These are phyloP conservation scores for Citrus cavaleriei DNA, from an alignment of 345 rosid genomes.

Conservation along the genomic window DNA sequence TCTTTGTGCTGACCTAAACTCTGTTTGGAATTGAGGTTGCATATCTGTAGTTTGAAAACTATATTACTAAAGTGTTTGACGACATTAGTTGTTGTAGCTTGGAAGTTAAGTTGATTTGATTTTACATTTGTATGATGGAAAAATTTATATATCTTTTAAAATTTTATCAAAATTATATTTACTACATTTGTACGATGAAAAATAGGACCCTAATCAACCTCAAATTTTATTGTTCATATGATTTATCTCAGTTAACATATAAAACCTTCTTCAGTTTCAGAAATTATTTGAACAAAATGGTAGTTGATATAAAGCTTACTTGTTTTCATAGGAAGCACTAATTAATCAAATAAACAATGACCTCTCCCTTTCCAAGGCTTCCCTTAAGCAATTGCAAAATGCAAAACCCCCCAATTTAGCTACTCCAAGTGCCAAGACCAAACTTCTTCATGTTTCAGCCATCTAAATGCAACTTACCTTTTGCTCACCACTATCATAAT, in stretches of 20 bases:
- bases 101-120: too few species aligned
- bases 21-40: too few species aligned
- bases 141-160: too few species aligned
- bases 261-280: not conserved
- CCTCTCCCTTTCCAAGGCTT: not conserved
- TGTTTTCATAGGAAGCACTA: not conserved
- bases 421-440: not conserved
- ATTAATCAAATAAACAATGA: not conserved
- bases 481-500: not conserved
- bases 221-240: not conserved
- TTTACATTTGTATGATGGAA: too few species aligned
- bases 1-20: not conserved
- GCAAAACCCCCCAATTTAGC: not conserved
- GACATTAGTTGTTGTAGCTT: too few species aligned
- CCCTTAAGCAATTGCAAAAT: not conserved
- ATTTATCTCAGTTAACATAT: not conserved
- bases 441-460: not conserved
- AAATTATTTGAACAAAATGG: not conserved
- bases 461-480: not conserved
- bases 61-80: too few species aligned
- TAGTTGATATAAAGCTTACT: not conserved
- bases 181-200: too few species aligned
- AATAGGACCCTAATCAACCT: not conserved
- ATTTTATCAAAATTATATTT: too few species aligned
- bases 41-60: too few species aligned